phyloP scores from a whole-genome alignment of 2,329 filamentous ascomycete species.

The Alternaria alternata region DNA sequence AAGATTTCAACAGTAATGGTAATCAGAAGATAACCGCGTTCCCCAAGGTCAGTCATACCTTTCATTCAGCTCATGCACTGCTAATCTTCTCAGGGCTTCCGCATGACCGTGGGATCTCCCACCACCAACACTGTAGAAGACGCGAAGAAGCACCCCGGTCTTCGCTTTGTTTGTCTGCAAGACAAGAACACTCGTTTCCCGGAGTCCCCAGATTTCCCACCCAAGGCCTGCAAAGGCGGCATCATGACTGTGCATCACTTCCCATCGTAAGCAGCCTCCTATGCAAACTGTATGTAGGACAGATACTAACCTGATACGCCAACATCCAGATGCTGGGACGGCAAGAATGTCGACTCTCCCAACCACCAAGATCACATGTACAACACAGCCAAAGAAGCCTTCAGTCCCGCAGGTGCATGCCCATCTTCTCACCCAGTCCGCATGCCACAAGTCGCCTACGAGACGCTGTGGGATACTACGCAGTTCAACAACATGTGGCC shows the following conservation, averaged over 20 bases:
- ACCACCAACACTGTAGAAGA: slow-evolving; percentile 24
- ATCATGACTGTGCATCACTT: slow-evolving; percentile 31
- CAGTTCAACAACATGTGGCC: slow-evolving; percentile 38
- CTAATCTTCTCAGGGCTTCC: slow-evolving; percentile 33
- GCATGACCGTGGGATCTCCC: slow-evolving; percentile 46
- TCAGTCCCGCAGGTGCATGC: slow-evolving; percentile 33
- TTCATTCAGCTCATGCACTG: too few species aligned
- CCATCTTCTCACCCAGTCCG: slow-evolving; percentile 40
- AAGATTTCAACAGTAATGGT: slow-evolving; percentile 45
- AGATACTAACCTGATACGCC: background rate
- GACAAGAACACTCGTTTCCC: slow-evolving; percentile 35
- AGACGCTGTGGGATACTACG: slow-evolving; percentile 44
- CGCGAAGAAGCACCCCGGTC: slow-evolving; percentile 8
- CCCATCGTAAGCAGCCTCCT: slow-evolving; percentile 13
- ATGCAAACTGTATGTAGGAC: background rate
- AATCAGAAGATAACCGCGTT: slow-evolving; percentile 36
- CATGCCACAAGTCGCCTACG: slow-evolving; percentile 43
- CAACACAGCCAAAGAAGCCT: slow-evolving; percentile 28
- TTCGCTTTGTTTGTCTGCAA: slow-evolving; percentile 18
- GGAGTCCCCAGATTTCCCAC: slow-evolving; percentile 13
- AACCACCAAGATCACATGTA: slow-evolving; percentile 64
- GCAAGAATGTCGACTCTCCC: slow-evolving; percentile 58
- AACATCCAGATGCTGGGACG: slow-evolving; percentile 53
- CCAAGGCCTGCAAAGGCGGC: slow-evolving; percentile 13
- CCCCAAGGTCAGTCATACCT: slow-evolving; percentile 30